Conservation (phyloP, 2,329 filamentous ascomycete genomes). For the Fusarium equiseti region DNA sequence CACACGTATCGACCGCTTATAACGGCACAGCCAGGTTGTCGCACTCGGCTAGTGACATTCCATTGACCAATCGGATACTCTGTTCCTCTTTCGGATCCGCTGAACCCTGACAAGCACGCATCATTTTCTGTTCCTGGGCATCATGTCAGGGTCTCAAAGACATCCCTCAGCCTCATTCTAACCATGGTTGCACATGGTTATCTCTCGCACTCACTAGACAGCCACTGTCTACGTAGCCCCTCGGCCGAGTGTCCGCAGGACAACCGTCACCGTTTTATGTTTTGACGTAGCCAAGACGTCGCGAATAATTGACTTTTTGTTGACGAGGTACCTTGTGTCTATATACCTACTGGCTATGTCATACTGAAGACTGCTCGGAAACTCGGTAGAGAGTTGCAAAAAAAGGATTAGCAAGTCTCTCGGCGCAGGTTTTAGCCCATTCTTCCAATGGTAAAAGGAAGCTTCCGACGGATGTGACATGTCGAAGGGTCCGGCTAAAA, state of each 20-base stretch:
- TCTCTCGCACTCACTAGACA: background rate
- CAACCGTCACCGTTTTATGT: background rate
- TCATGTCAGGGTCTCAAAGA: background rate
- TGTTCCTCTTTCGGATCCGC: background rate
- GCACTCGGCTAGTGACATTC: slow-evolving; percentile 5
- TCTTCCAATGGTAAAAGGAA: background rate
- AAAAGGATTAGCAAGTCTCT: background rate
- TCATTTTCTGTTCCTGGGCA: slow-evolving; percentile 10
- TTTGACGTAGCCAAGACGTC: background rate
- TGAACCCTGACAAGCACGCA: slow-evolving; percentile 3
- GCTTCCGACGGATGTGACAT: background rate
- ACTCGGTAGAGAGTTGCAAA: background rate
- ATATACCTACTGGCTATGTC: background rate
- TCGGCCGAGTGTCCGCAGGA: background rate
- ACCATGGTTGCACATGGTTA: background rate
- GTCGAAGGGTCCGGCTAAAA: background rate
- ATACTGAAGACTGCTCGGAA: background rate
- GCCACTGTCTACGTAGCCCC: background rate
- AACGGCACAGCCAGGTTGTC: slow-evolving; percentile 19
- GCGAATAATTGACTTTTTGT: background rate
- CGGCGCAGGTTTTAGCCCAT: background rate
- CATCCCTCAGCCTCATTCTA: slow-evolving; percentile 7
- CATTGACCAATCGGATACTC: background rate
- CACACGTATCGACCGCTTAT: slow-evolving; percentile 9
- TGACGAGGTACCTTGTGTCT: background rate